Base-by-base conservation (phyloP, 495 filamentous ascomycete genomes). In the Ramalina peruviana region DNA sequence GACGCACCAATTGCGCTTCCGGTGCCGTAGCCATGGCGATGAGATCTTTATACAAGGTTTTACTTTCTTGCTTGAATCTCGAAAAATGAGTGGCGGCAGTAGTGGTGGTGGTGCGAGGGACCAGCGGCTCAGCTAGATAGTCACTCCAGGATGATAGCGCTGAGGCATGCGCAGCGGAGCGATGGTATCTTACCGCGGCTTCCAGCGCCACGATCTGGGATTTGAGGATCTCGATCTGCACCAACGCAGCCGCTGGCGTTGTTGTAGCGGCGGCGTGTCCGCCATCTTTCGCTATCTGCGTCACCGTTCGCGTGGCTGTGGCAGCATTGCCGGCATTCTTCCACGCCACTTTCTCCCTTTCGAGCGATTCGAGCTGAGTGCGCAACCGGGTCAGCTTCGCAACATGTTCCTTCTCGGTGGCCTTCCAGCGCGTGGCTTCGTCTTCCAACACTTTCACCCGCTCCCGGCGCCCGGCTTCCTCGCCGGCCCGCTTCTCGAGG, bases 401-500 rank as follows among this genome's bases (percentile, higher is more conserved):
- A 51, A 68, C 61, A 1, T 68, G 61, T 1, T 71, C 67, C 58
- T 65, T 73, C 57, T 75, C 82, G 62, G 56, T 69, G 43, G 62
- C 68, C 57, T 68, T 76, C 60, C 58, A 75, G 76, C 60, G 76
- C 43, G 73, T 69, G 20, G 74, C 65, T 9, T 37, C 63, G 13
- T 63, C 62, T 57, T 86, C 82, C 2, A 86, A 71, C 30, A 82
- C 80, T 25, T 69, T 71, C 48, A 88, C 82, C 20, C 70, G 67
- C 23, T 75, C 71, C 44, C 52, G 49, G 19, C 58, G 54, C n/a
- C 55, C 55, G 43, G 72, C 69, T 33, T 72, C 67, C 57, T 86
- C 83, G 30, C 82, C 76, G 12, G 85, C 77, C 55, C 94, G 88
- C 38, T 84, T 78, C 73, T 95, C 89, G 40, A 97, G 81, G 5